Evolutionary conservation across 805 yeast species (phyloP), one percentile per base, ranked within the genome.

Genomic region (Kodamaea nitidulidarum): DNA sequence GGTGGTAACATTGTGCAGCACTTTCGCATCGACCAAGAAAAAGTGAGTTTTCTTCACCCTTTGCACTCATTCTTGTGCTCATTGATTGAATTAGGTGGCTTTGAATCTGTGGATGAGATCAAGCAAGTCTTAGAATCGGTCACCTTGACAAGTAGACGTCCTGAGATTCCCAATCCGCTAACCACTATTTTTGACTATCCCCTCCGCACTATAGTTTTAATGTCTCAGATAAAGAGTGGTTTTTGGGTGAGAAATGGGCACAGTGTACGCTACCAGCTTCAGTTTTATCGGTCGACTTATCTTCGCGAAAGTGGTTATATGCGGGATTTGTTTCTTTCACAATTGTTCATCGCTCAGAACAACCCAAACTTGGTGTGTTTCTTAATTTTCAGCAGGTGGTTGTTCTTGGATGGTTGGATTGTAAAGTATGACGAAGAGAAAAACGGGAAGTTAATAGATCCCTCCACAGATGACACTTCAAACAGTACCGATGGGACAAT

Each of bases 211-310:
- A 54, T 88, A 20, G 96, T 86, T 0, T 60, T 86, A 7, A 61
- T 87, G 47, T 78, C 96, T 0, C 97, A 93, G 52, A 84, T 91
- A 7, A 82, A 86, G 44, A 80, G 84, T 0, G 96, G 96, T 0
- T 75, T 84, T 41, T 91, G 98, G 98, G 96, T 91, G 0, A 75
- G 98, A 52, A 91, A 91, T 60, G 98, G 98, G 0, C 74, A 78
- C 42, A 82, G 90, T 29, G 80, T 88, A 4, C 71, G 84, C 29
- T 79, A 81, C 17, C 98, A 91, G 54, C 71, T 84, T 46, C 83
- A 80, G 48, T 79, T 88, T 41, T 91, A 91, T 56, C 75, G 84
- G 28, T 81, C 78, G 42, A 75, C 88, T 9, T 84, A 88, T 3
- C 70, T 90, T 36, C 69, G 97, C 39, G 97, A 90, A 46, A 77